Base-by-base conservation (phyloP, 2,329 filamentous ascomycete genomes). In the Blastomyces silverae region DNA sequence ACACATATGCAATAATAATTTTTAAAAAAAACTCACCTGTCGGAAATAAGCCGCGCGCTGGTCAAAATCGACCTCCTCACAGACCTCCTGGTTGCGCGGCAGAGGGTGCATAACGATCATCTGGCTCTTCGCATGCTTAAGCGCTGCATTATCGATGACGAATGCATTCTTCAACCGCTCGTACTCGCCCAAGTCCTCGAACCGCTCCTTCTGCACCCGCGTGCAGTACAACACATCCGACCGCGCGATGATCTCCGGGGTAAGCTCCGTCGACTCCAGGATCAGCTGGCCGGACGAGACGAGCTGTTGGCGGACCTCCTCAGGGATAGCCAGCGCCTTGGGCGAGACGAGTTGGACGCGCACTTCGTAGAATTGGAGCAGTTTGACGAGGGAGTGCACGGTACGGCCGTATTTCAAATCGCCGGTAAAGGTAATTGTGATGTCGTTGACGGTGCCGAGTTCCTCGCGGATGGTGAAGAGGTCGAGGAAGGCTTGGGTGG, bases 391-490 rank as follows among this genome's bases (percentile, higher is more conserved):
- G 7, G 92, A 97, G 83, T 99, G 94, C 15, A 99, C 93, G 0
- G 94, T 91, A 65, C 94, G 89, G 58, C 94, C 94, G 77, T 97
- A 95, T 69, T 89, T 87, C 65, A 99, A 87, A 74, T 99, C 94
- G 72, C 94, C 94, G 56, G 91, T 84, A 77, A 99, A 99, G 61
- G 94, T 99, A 74, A 99, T 95, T 56, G 91, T 97, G 68, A 99
- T 83, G 62, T 93, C 93, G 74, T 93, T 92, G 64, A 97, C 93
- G 0, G 92, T 97, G 68, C 94, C 94, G 10, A 97, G 84, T 78
- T 99, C 94, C 79, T 99, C 94, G 70, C 94, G 91, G 74, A 99
- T 99, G 64, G 94, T 97, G 82, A 97, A 99, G 65, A 99, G 88
- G 73, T 99, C 94, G 28, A 99, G 83, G 84, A 99, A 94, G 0